Conservation (phyloP, 176 grass and related monocot species). For the Alloteropsis semialata region DNA sequence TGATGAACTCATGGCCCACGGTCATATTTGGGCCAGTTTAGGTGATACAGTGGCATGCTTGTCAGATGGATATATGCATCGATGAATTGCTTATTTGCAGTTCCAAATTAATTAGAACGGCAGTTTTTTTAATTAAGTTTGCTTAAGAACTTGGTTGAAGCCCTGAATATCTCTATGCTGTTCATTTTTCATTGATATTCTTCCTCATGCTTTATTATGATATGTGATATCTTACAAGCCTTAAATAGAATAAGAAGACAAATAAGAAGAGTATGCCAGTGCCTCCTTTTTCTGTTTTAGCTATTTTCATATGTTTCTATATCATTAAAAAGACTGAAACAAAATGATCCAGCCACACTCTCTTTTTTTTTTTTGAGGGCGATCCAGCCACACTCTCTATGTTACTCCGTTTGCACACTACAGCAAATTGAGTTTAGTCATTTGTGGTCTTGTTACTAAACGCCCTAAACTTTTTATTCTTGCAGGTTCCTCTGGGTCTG, state of each 20-base stretch:
- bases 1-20: not conserved
- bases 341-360: too few species aligned
- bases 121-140: too few species aligned
- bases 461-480: not conserved
- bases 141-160: not conserved
- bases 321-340: not conserved
- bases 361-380: too few species aligned
- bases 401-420: not conserved
- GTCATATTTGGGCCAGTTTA: not conserved
- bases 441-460: not conserved
- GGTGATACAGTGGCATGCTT: not conserved
- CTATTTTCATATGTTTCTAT: not conserved
- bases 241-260: not conserved
- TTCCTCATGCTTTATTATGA: not conserved
- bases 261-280: not conserved
- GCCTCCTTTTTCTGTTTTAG: not conserved
- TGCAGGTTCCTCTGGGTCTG: conserved; percentile 74
- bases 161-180: not conserved
- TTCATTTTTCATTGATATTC: not conserved
- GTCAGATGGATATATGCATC: not conserved
- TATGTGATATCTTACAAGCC: not conserved
- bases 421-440: not conserved
- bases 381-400: not conserved
- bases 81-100: not conserved
- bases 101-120: not conserved